Conservation (phyloP, 176 grass and related monocot genomes). For the Raddia guianensis region DNA sequence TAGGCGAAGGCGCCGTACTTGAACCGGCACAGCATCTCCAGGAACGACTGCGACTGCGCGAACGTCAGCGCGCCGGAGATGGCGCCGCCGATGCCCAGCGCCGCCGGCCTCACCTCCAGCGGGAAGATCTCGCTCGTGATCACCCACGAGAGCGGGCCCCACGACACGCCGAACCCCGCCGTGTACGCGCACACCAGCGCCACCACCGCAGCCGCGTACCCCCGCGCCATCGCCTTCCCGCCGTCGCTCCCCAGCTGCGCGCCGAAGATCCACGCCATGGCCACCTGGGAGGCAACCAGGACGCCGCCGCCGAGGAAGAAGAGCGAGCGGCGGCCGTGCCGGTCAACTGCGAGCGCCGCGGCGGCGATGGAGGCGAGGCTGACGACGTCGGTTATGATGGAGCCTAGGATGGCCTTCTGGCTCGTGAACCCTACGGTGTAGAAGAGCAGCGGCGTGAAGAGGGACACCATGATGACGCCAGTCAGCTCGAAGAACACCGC, state of each 20-base stretch:
- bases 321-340: slow-evolving; percentile 44
- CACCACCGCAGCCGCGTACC: slow-evolving; percentile 60
- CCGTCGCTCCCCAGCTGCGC: slow-evolving; percentile 44
- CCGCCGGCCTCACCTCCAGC: slow-evolving; percentile 77
- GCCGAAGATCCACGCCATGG: slow-evolving; percentile 66
- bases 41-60: slow-evolving; percentile 76
- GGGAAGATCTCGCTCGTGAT: slow-evolving; percentile 77
- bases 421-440: slow-evolving; percentile 62
- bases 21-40: slow-evolving; percentile 76
- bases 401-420: slow-evolving; percentile 55
- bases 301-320: slow-evolving; percentile 58
- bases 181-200: slow-evolving; percentile 63
- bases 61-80: slow-evolving; percentile 61
- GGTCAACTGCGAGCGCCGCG: slow-evolving; percentile 42
- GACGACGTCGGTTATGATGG: slow-evolving; percentile 60
- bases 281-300: slow-evolving; percentile 51
- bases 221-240: slow-evolving; percentile 37
- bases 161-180: slow-evolving; percentile 69
- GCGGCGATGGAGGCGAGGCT: slow-evolving; percentile 45
- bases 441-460: slow-evolving; percentile 70
- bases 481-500: slow-evolving; percentile 75
- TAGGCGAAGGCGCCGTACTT: slow-evolving; percentile 67
- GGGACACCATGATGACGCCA: slow-evolving; percentile 55
- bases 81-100: slow-evolving; percentile 62
- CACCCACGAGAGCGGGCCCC: slow-evolving; percentile 79